A percentile compares a stretch with the other conserved stretches of the same genome.
phyloP scores from a whole-genome alignment of 2,329 filamentous ascomycete species.

The Colletotrichum sp. region DNA sequence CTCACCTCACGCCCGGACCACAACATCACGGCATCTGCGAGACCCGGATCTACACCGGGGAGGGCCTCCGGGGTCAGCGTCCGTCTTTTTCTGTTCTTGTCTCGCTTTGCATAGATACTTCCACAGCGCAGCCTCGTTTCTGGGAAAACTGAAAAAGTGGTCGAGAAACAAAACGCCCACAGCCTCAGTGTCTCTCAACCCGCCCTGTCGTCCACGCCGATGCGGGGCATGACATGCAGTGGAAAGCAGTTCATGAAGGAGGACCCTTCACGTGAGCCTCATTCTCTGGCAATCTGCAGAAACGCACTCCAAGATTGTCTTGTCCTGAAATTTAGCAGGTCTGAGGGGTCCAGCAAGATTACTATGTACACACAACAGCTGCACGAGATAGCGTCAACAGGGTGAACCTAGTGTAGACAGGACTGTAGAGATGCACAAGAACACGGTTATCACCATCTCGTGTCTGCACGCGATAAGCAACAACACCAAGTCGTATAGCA shows the following conservation, averaged over 20 bases:
- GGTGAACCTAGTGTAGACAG: neutral
- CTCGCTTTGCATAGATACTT: neutral
- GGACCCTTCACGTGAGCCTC: neutral
- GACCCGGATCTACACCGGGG: constrained; percentile 1
- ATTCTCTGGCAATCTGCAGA: neutral
- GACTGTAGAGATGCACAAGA: neutral
- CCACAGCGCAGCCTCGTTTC: neutral
- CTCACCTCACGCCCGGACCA: neutral
- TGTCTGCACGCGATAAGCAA: neutral
- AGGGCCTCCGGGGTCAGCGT: neutral
- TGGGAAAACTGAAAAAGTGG: neutral
- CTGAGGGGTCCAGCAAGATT: neutral
- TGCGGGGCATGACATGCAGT: neutral
- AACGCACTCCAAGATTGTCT: neutral
- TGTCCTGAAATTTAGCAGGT: neutral
- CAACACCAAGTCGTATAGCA: neutral
- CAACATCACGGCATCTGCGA: neutral
- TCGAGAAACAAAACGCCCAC: neutral
- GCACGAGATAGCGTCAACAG: neutral
- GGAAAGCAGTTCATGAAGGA: neutral
- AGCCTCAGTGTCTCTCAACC: neutral
- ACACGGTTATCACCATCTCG: neutral
- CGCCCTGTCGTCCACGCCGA: neutral
- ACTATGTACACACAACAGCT: accelerated
- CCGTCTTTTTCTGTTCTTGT: neutral